Conservation (phyloP, 176 grass and related monocot species). For the Saccharum spontaneum region DNA sequence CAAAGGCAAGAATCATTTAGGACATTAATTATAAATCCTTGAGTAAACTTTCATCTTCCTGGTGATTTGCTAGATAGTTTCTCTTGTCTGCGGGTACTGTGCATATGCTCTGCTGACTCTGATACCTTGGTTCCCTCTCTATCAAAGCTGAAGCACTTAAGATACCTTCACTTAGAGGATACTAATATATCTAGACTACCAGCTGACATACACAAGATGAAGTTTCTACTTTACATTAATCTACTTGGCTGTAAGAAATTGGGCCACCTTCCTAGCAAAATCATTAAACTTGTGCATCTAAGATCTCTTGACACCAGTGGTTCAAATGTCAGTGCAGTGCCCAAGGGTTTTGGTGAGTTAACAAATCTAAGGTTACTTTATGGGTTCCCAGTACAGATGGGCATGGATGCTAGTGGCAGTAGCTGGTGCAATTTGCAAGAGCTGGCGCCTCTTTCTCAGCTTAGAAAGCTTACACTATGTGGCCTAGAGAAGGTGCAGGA, state of each 20-base stretch:
- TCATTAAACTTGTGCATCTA: slow-evolving; percentile 3
- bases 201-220: neutral
- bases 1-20: neutral
- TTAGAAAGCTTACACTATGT: too few relatives aligned
- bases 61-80: neutral
- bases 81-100: neutral
- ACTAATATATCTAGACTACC: slow-evolving; percentile 21
- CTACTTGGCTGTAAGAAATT: neutral
- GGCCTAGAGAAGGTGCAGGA: too few relatives aligned
- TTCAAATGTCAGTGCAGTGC: neutral
- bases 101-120: neutral
- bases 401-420: neutral
- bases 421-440: neutral
- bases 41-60: neutral
- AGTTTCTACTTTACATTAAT: neutral
- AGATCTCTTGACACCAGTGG: neutral
- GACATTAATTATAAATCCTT: slow-evolving; percentile 11
- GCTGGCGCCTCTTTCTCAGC: too few relatives aligned
- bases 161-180: neutral
- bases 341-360: neutral
- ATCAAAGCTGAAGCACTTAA: neutral
- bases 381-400: neutral
- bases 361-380: neutral
- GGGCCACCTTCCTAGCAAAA: neutral
- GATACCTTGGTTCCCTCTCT: neutral